Evolutionary conservation across 179 eudicot genomes (phyloP).

Genomic region (Silene coronaria): DNA sequence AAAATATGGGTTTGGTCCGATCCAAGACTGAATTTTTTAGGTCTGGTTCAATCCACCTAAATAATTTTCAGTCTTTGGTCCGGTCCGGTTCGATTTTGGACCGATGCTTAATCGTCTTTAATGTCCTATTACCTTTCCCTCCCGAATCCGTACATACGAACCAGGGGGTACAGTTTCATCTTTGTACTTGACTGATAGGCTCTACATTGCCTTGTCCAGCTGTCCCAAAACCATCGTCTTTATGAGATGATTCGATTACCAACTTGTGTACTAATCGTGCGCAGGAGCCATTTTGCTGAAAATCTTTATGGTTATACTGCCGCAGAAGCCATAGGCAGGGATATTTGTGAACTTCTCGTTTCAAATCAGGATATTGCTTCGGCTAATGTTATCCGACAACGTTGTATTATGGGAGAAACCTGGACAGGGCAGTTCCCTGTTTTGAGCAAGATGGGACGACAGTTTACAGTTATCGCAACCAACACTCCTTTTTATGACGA

Average conservation of each 20-base stretch:
- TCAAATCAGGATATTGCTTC: constrained; percentile 37
- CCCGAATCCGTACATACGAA: too few relatives aligned
- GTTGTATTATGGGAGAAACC: constrained; percentile 53
- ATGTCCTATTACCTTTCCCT: too few relatives aligned
- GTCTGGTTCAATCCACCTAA: too few relatives aligned
- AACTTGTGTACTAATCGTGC: constrained; percentile 25
- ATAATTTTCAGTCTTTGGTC: too few relatives aligned
- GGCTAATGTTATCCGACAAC: constrained; percentile 44
- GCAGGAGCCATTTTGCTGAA: constrained; percentile 84
- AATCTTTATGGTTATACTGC: constrained; percentile 72
- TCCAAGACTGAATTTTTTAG: too few relatives aligned
- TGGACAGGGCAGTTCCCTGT: constrained; percentile 92
- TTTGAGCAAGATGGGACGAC: constrained; percentile 51
- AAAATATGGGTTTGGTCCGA: too few relatives aligned
- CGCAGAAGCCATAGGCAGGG: constrained; percentile 68
- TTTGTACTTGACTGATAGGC: too few relatives aligned
- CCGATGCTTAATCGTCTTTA: too few relatives aligned
- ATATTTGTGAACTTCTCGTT: constrained; percentile 42
- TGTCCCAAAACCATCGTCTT: too few relatives aligned
- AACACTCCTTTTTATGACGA: constrained; percentile 82
- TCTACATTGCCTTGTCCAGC: too few relatives aligned
- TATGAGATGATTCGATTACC: constrained; percentile 6
- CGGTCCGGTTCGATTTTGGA: too few relatives aligned
- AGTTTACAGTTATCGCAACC: constrained; percentile 46
- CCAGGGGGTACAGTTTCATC: too few relatives aligned